Percentiles rank a stretch among this genome's conserved stretches.
Evolutionary conservation across 1,139 yeast genomes (phyloP).

Genomic region (Pichia sp.): DNA sequence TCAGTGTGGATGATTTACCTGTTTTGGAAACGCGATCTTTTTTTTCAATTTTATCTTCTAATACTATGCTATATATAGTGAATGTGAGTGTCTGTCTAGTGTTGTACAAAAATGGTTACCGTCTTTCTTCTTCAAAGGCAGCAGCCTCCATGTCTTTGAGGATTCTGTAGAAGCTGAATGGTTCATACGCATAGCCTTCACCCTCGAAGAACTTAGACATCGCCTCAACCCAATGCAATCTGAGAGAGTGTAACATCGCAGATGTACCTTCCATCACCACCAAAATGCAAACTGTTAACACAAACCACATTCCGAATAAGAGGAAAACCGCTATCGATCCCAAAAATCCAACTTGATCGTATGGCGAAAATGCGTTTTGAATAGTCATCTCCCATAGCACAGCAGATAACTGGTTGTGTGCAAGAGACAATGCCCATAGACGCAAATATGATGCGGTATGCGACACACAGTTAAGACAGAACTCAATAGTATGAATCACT

Average conservation of each 20-base stretch:
- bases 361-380: constrained; percentile 9
- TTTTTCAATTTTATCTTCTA: not conserved
- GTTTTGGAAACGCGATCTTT: not conserved
- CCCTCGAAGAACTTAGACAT: constrained; percentile 98
- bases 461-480: constrained; percentile 93
- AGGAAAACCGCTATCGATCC: constrained; percentile 74
- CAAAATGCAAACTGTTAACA: constrained; percentile 80
- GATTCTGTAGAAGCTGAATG: constrained; percentile 56
- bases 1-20: not conserved
- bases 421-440: constrained; percentile 94
- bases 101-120: not conserved
- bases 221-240: constrained; percentile 75
- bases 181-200: constrained; percentile 79
- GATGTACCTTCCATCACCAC: constrained; percentile 98
- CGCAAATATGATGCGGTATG: constrained; percentile 97
- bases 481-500: constrained; percentile 96
- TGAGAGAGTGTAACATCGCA: constrained; percentile 94
- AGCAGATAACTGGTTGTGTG: constrained; percentile 92
- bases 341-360: constrained; percentile 39
- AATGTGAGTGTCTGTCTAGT: not conserved
- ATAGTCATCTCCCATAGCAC: constrained; percentile 95
- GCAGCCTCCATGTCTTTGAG: constrained; percentile 22
- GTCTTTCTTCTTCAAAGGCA: constrained; percentile 13
- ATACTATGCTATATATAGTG: not conserved
- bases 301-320: constrained; percentile 92